Base-by-base conservation (phyloP, 345 rosid genomes). In the Salix purpurea region DNA sequence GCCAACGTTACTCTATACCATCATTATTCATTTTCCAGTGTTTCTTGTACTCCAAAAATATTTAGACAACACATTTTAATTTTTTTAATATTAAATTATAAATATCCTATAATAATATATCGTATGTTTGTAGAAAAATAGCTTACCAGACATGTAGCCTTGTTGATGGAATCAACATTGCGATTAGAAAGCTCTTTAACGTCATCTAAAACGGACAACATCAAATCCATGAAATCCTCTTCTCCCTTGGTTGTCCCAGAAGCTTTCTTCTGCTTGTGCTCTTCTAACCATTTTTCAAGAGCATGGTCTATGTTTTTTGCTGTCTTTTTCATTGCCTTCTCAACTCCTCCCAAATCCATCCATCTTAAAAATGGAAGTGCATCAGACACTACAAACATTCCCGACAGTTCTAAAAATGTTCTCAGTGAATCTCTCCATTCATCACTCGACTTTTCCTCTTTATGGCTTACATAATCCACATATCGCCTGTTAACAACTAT, bases 201-300 rank as follows among this genome's bases (percentile, higher is more conserved):
- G 14, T 54, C 77, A 1, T 54, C 65, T 3, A 81, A 70, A 66
- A 50, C 30, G n/a, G 83, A 65, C 2, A 85, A 71, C 84, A 87
- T 68, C 36, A 87, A 72, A 74, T 73, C 82, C 87, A 85, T 83
- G 81, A 85, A 85, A 44, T 84, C 86, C 32, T 79, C 69, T 2
- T 80, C 85, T 11, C 14, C 67, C 30, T 76, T 44, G 2, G 6
- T 21, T 62, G 18, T 3, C 44, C 30, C 54, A 0, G 14, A 11
- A 5, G 10, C 61, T 42, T 32, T 76, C 28, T 76, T 70, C 69
- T 61, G 11, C 23, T 69, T 76, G 19, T 30, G 70, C 28, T 76
- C 70, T 3, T 61, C 4, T 28, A 70, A 44, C 79, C 74, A 76
- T 19, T 12, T 48, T 21, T 42, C 36, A 15, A 30, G 12, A 15